phyloP scores from a whole-genome alignment of 306 rosid species.

The Dryas drummondii region DNA sequence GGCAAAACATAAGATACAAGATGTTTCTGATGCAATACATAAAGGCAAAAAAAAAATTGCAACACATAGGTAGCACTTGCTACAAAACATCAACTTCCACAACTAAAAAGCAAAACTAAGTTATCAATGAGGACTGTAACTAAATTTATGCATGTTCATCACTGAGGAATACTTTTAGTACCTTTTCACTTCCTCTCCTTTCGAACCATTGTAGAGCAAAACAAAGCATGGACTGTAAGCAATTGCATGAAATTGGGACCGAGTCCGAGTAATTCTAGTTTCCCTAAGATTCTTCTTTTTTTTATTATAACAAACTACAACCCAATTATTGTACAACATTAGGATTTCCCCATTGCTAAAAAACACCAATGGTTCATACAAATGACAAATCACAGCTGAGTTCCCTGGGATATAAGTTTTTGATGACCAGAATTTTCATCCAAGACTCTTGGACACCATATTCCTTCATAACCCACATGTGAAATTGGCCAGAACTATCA shows the following conservation, averaged over 20 bases:
- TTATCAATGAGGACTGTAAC: too few species aligned
- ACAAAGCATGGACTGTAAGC: constrained; percentile 9
- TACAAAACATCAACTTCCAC: background rate
- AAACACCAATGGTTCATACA: constrained; percentile 13
- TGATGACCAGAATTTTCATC: background rate
- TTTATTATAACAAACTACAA: background rate
- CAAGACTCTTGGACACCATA: constrained; percentile 17
- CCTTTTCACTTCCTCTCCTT: too few species aligned
- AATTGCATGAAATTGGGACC: background rate
- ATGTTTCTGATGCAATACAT: too few species aligned
- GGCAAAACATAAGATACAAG: too few species aligned
- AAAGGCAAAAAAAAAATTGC: too few species aligned
- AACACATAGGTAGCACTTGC: too few species aligned
- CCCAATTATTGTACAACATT: background rate
- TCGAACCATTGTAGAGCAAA: too few species aligned
- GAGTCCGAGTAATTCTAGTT: background rate
- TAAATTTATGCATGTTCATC: too few species aligned
- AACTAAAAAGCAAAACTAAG: too few species aligned
- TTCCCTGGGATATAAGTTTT: background rate
- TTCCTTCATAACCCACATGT: constrained; percentile 20
- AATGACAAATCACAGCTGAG: too few species aligned
- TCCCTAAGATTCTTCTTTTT: background rate
- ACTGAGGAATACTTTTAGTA: too few species aligned
- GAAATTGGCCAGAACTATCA: background rate
- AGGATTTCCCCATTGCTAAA: constrained; percentile 19